Base-by-base conservation (phyloP, 2,329 filamentous ascomycete species). In the Aspergillus calidoustus region DNA sequence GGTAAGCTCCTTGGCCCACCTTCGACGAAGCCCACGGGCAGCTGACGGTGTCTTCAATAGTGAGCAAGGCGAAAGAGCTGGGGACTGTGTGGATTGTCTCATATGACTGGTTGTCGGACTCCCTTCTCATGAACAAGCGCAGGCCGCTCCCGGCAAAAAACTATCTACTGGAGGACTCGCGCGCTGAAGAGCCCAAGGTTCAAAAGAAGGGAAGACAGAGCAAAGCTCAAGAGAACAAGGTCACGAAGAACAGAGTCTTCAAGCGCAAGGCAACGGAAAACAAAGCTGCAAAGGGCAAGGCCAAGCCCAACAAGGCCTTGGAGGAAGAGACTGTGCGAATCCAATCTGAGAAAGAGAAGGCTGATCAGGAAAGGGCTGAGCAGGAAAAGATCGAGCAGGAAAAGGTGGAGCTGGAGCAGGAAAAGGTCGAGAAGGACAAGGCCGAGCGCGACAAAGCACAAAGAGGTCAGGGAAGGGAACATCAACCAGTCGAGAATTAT, bases 101-200 rank as follows among this genome's bases (percentile, higher is more conserved):
- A 2, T 75, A 75, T 25, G 80, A 82, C 57, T 84, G 81, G 82
- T 68, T 84, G 8, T 76, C 79, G 53, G 80, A 83, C 17, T 80
- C 78, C 1, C 65, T 81, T 15, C 51, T 74, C 7, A 70, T 71
- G 2, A 73, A 74, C n/a, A 69, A 65, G 3, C 62, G 64, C 6
- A 73, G 69, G 15, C 80, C 80, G 1, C 73, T 75, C 38, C 64
- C 69, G 1, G 76, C 74, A 44, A 65, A 57, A 0, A 66, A 71
- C 1, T 81, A 79, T 64, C 70, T 76, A 30, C 68, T 72, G 57
- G 77, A 80, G n/a, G 79, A 74, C 38, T 71, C 78, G 49, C 63
- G 78, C 59, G 69, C 74, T 28, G 69, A 69, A 30, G 64, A 64
- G 22, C 59, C 55, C 31, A 55, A 64, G 17, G 15, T 9, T 2